These are phyloP conservation scores for Crithidia brevicula DNA, from an alignment of 208 protist genomes.

Conservation along the genomic window DNA sequence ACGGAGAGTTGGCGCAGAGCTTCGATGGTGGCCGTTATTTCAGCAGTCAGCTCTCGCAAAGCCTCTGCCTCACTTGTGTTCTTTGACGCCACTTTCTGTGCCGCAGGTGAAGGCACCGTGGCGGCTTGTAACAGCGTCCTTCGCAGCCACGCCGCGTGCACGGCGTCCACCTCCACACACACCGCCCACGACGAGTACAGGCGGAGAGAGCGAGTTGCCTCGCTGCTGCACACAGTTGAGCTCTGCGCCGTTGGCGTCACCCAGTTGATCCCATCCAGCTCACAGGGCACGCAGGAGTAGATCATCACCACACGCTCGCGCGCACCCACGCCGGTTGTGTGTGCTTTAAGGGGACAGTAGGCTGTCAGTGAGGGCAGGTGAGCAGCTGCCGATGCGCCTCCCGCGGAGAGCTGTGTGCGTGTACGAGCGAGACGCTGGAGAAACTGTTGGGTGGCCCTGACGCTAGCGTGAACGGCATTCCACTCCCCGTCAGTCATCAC, in stretches of 20 bases:
- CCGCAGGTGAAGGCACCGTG: not conserved
- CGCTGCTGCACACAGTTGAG: not conserved
- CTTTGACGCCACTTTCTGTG: not conserved
- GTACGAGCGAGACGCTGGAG: not conserved
- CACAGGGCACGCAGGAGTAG: not conserved
- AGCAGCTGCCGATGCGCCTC: not conserved
- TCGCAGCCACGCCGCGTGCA: constrained; percentile 15
- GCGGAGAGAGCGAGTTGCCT: not conserved
- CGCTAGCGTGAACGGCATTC: not conserved
- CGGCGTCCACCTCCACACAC: constrained; percentile 23
- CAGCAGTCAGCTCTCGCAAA: no score
- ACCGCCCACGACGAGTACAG: constrained; percentile 18
- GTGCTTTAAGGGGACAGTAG: not conserved
- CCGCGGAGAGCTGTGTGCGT: not conserved
- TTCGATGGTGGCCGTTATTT: no score
- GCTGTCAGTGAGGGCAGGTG: not conserved
- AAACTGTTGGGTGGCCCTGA: not conserved
- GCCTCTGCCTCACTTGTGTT: not conserved
- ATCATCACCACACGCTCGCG: not conserved
- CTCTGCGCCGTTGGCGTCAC: not conserved
- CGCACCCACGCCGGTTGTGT: not conserved
- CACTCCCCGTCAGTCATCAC: not conserved
- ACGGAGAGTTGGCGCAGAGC: no score
- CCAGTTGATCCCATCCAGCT: not conserved
- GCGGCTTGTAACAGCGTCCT: not conserved